Evolutionary conservation across 768 basidiomycete genomes (phyloP).

Genomic region (Termitomyces eurrhizus): DNA sequence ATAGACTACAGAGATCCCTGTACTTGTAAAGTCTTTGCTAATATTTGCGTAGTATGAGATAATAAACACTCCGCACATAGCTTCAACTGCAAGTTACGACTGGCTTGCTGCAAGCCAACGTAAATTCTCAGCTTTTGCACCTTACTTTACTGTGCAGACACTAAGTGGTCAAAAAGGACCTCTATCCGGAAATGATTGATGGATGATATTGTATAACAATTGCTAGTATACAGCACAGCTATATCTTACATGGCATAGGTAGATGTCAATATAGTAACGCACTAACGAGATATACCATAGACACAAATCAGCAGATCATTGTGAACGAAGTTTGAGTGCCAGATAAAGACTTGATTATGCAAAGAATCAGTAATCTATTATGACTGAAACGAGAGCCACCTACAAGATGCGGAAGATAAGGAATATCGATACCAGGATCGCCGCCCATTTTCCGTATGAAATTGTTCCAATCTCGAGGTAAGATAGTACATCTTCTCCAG

Average conservation of each 20-base stretch:
- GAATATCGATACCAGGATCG: constrained; percentile 41
- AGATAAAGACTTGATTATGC: constrained; percentile 10
- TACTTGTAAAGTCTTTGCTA: not conserved
- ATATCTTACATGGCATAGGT: not conserved
- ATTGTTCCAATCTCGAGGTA: constrained; percentile 42
- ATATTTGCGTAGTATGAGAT: too few species aligned
- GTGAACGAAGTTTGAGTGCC: constrained; percentile 12
- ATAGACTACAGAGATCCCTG: not conserved
- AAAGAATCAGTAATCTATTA: not conserved
- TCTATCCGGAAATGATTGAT: not conserved
- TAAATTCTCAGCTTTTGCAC: not conserved
- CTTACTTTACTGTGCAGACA: not conserved
- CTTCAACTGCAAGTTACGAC: not conserved
- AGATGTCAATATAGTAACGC: not conserved
- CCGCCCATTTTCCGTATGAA: constrained; percentile 42
- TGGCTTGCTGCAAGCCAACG: not conserved
- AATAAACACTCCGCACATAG: not conserved
- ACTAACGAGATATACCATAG: not conserved
- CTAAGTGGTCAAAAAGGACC: not conserved
- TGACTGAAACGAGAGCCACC: constrained; percentile 13
- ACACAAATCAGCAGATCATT: not conserved
- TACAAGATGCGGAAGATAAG: constrained; percentile 41
- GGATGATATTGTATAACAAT: not conserved
- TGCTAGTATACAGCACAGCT: not conserved
- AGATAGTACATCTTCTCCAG: constrained; percentile 46